Conservation (phyloP, 495 filamentous ascomycete genomes). For the Massariosphaeria phaeospora region DNA sequence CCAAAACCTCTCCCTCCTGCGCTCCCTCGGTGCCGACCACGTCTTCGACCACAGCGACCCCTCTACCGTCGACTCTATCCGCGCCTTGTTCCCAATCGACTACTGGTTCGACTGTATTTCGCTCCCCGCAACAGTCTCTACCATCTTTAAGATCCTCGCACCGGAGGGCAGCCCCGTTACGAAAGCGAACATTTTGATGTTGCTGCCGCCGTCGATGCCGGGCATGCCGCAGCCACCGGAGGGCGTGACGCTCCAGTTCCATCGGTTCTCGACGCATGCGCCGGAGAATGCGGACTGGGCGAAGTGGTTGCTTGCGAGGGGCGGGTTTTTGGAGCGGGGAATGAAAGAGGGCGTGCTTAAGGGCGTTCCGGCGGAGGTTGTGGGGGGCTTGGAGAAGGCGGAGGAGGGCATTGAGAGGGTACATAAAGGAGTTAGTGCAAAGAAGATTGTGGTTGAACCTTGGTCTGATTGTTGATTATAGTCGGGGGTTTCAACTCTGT, state of each 20-base stretch:
- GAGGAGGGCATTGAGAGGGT: slow-evolving; percentile 13
- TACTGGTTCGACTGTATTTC: slow-evolving; percentile 20
- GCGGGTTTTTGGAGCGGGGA: slow-evolving; percentile 7
- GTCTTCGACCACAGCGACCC: slow-evolving; percentile 52
- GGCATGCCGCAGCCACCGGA: slow-evolving; percentile 4
- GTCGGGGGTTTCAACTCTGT: too few species aligned
- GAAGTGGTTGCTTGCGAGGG: slow-evolving; percentile 1
- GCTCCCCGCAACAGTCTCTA: not conserved
- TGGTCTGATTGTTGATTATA: too few species aligned
- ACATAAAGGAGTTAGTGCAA: slow-evolving; percentile 12
- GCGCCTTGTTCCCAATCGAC: slow-evolving; percentile 22
- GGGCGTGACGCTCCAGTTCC: slow-evolving; percentile 2
- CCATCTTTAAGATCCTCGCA: slow-evolving; percentile 13
- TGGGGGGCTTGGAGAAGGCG: slow-evolving; percentile 11
- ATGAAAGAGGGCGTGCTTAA: slow-evolving; percentile 11
- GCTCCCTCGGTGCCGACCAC: slow-evolving; percentile 46
- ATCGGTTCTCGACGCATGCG: slow-evolving; percentile 12
- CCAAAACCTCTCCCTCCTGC: slow-evolving; percentile 50
- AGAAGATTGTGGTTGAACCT: slow-evolving; percentile 17
- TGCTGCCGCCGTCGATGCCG: slow-evolving; percentile 9
- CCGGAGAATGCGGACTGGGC: slow-evolving; percentile 9
- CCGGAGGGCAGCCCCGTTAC: slow-evolving; percentile 3
- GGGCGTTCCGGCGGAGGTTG: slow-evolving; percentile 6
- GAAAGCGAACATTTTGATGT: slow-evolving; percentile 1
- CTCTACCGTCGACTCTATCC: slow-evolving; percentile 42